phyloP scores from a whole-genome alignment of 805 yeast genomes.

The Danielia oregonensis region DNA sequence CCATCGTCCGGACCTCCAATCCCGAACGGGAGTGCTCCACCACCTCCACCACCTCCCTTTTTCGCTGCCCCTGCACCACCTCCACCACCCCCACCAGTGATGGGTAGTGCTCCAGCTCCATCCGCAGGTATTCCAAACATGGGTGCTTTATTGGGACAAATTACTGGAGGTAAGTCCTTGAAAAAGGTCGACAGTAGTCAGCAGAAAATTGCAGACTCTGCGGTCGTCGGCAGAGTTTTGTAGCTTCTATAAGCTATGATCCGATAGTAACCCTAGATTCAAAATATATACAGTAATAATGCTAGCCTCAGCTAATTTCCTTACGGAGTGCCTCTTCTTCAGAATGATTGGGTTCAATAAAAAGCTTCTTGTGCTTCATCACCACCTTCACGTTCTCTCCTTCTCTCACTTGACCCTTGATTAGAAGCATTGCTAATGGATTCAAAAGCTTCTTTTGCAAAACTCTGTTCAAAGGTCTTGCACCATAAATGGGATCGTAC shows the following conservation, averaged over 20 bases:
- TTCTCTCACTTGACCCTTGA: slow-evolving; percentile 67
- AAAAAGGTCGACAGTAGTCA: slow-evolving; percentile 48
- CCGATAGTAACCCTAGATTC: slow-evolving; percentile 1
- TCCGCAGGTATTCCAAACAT: slow-evolving; percentile 28
- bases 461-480: slow-evolving; percentile 90
- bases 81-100: slow-evolving; percentile 15
- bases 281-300: neutral
- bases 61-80: slow-evolving; percentile 5
- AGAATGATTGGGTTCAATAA: slow-evolving; percentile 31
- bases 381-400: slow-evolving; percentile 29
- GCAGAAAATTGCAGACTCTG: slow-evolving; percentile 44
- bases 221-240: slow-evolving; percentile 50
- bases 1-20: slow-evolving; percentile 9
- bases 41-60: slow-evolving; percentile 6
- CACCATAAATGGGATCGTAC: slow-evolving; percentile 90
- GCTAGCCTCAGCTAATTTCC: neutral
- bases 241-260: neutral
- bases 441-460: slow-evolving; percentile 81
- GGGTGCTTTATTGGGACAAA: slow-evolving; percentile 54
- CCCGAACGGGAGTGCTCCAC: slow-evolving; percentile 3
- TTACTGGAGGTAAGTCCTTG: slow-evolving; percentile 48
- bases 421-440: slow-evolving; percentile 77
- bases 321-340: slow-evolving; percentile 7
- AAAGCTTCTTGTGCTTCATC: slow-evolving; percentile 22
- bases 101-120: slow-evolving; percentile 25